Percentiles rank a stretch among this genome's conserved stretches.
These are phyloP conservation scores for Begonia peltatifolia DNA, from an alignment of 306 rosid species.

Conservation along the genomic window DNA sequence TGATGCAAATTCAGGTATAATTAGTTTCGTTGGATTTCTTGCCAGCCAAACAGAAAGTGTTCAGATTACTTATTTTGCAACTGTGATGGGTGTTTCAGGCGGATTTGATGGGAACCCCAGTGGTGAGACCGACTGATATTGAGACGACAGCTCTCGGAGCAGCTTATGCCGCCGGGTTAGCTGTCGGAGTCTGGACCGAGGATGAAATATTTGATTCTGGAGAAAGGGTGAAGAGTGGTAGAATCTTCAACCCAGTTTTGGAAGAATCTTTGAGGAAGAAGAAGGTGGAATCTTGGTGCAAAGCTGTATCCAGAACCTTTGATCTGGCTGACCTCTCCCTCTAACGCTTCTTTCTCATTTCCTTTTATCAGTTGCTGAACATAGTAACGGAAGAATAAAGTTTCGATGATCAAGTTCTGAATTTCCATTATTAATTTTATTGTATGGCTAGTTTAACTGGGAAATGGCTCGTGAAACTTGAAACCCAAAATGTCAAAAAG, in stretches of 20 bases:
- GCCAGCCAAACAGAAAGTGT: no score
- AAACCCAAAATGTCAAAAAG: no score
- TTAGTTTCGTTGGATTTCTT: neutral
- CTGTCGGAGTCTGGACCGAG: conserved; percentile 67
- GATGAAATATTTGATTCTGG: conserved; percentile 29
- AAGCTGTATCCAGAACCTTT: conserved; percentile 72
- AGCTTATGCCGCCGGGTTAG: conserved; percentile 95
- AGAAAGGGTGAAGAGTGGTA: conserved; percentile 26
- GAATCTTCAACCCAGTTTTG: conserved; percentile 33
- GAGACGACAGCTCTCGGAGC: conserved; percentile 98
- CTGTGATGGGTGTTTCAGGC: conserved; percentile 28
- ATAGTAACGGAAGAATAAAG: no score
- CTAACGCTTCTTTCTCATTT: conserved; percentile 6
- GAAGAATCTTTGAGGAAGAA: conserved; percentile 41
- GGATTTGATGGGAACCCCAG: conserved; percentile 55
- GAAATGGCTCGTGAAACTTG: no score
- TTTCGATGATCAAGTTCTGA: no score
- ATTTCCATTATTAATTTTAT: no score
- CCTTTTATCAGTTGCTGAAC: neutral
- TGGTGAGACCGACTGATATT: conserved; percentile 68
- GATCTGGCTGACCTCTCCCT: conserved; percentile 75
- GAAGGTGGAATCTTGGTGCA: conserved; percentile 66
- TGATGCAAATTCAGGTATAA: conserved; percentile 92
- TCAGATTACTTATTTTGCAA: no score
- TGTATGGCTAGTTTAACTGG: no score